phyloP scores from a whole-genome alignment of 345 rosid species.

The Citrus hindsii region DNA sequence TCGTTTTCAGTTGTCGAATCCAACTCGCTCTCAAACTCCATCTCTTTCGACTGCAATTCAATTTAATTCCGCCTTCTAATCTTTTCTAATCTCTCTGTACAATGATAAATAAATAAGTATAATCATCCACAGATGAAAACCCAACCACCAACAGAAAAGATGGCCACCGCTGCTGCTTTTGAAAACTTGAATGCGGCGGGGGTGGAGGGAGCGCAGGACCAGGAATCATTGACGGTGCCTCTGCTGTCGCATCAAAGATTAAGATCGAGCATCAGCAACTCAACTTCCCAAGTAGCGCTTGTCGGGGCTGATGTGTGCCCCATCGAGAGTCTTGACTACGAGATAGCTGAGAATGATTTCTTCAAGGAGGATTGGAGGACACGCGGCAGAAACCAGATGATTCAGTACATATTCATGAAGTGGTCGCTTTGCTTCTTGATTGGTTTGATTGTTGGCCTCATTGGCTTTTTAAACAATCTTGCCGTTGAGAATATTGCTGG shows the following conservation, averaged over 20 bases:
- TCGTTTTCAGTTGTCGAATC: neutral
- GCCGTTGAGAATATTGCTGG: conserved; percentile 93
- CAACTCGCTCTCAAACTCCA: neutral
- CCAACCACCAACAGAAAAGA: neutral
- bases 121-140: neutral
- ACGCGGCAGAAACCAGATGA: conserved; percentile 52
- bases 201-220: conserved; percentile 15
- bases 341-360: conserved; percentile 81
- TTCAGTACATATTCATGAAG: conserved; percentile 76
- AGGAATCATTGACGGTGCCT: conserved; percentile 46
- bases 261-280: conserved; percentile 52
- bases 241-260: conserved; percentile 49
- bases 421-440: conserved; percentile 73
- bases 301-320: conserved; percentile 81
- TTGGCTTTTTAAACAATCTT: conserved; percentile 80
- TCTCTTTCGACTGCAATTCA: neutral
- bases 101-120: no score
- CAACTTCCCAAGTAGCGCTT: conserved; percentile 90
- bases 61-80: neutral
- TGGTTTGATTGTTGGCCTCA: conserved; percentile 64
- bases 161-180: neutral
- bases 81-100: neutral
- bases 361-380: conserved; percentile 94
- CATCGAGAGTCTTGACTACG: conserved; percentile 93
- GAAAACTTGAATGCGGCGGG: neutral